Evolutionary conservation across 805 yeast genomes (phyloP).

Genomic region (Barnettozyma botsteinii): DNA sequence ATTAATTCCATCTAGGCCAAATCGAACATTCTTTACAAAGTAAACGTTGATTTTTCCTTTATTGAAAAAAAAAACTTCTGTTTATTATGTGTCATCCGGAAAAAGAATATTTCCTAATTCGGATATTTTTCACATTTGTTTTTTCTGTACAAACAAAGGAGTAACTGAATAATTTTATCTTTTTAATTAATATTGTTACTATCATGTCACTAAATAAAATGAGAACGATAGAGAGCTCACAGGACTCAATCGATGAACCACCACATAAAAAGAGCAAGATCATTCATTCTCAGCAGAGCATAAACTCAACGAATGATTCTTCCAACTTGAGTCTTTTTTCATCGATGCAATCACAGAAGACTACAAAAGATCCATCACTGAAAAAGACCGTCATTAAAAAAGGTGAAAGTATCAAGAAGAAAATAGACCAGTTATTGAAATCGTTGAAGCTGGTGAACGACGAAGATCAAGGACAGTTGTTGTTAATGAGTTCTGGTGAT

Average conservation of each 20-base stretch:
- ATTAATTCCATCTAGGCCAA: too few species aligned
- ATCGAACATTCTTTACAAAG: too few species aligned
- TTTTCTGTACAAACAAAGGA: too few species aligned
- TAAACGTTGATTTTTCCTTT: too few species aligned
- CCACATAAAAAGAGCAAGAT: conserved; percentile 1
- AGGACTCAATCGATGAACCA: conserved; percentile 1
- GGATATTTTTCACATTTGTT: neutral
- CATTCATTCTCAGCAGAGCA: neutral
- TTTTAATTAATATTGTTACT: too few species aligned
- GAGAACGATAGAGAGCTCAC: neutral
- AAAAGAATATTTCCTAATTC: neutral
- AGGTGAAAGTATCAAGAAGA: conserved; percentile 20
- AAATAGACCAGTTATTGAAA: conserved; percentile 12
- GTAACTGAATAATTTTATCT: too few species aligned
- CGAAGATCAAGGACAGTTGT: neutral
- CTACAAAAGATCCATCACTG: neutral
- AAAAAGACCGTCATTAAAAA: conserved; percentile 16
- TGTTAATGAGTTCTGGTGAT: conserved; percentile 23
- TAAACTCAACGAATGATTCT: neutral
- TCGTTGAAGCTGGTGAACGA: neutral
- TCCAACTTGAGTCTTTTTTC: conserved; percentile 1
- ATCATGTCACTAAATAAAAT: neutral
- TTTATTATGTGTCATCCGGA: too few species aligned
- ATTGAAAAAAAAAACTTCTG: too few species aligned
- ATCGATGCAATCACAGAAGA: conserved; percentile 3